Conservation (phyloP, 192 early-diverging fungal genomes). For the Coemansia sp. region DNA sequence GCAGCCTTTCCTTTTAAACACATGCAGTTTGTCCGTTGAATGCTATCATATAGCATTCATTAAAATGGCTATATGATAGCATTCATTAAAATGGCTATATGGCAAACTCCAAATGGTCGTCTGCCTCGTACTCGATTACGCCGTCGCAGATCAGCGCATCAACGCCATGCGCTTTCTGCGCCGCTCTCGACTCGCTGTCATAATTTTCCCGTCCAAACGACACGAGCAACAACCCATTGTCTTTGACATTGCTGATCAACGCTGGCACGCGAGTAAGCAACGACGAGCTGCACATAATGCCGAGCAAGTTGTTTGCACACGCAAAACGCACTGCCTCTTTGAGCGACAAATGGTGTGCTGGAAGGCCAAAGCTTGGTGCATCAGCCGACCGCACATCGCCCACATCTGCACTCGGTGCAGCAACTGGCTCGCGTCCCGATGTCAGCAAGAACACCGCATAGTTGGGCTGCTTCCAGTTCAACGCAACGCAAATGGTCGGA, state of each 20-base stretch:
- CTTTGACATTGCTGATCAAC: conserved; percentile 89
- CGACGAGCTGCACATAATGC: conserved; percentile 86
- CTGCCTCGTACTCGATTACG: conserved; percentile 58
- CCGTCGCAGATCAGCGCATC: conserved; percentile 83
- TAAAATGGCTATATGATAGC: too few relatives aligned
- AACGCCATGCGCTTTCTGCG: conserved; percentile 82
- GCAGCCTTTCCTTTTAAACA: too few relatives aligned
- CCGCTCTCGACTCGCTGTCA: conserved; percentile 57
- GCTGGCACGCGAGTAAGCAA: conserved; percentile 90
- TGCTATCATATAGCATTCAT: too few relatives aligned
- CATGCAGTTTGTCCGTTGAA: too few relatives aligned
- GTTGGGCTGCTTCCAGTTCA: conserved; percentile 99
- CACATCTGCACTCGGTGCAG: conserved; percentile 15
- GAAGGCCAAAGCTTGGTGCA: conserved; percentile 36
- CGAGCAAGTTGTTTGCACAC: conserved; percentile 86
- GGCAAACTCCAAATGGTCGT: conserved; percentile 30
- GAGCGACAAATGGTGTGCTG: conserved; percentile 56
- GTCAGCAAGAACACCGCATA: conserved; percentile 95
- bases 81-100: conserved; percentile 5
- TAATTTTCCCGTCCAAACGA: conserved; percentile 86
- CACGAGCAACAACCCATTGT: conserved; percentile 85
- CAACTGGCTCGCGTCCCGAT: conserved; percentile 60
- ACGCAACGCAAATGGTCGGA: conserved; percentile 82
- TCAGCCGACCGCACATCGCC: conserved; percentile 12
- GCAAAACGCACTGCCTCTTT: conserved; percentile 96